Evolutionary conservation across 768 basidiomycete genomes (phyloP).

Genomic region (Tulasnella sp.): DNA sequence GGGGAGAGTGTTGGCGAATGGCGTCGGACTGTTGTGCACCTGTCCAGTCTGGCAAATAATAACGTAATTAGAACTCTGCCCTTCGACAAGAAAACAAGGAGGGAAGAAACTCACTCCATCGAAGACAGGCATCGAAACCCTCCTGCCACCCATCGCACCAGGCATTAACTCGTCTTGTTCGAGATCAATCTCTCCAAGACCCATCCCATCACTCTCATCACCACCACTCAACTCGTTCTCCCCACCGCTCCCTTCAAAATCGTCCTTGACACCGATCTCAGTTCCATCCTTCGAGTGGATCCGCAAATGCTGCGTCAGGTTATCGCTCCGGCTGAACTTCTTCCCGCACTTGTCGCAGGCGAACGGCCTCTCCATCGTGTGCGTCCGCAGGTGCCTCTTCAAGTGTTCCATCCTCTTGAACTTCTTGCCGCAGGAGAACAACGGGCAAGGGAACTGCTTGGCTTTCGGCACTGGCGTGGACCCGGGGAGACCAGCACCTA

Average conservation of each 20-base stretch:
- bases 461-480: slow-evolving; percentile 37
- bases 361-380: slow-evolving; percentile 87
- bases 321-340: slow-evolving; percentile 86
- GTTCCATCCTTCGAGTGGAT: slow-evolving; percentile 61
- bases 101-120: not conserved
- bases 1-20: not conserved
- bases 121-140: slow-evolving; percentile 23
- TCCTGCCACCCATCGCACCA: not conserved
- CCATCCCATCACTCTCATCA: slow-evolving; percentile 31
- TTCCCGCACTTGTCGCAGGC: slow-evolving; percentile 74
- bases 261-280: not conserved
- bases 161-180: not conserved
- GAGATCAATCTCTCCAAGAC: slow-evolving; percentile 27
- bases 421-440: slow-evolving; percentile 77
- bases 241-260: not conserved
- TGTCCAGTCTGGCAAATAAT: not conserved
- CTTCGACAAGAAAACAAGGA: not conserved
- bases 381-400: slow-evolving; percentile 83
- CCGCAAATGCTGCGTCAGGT: slow-evolving; percentile 82
- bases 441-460: slow-evolving; percentile 73
- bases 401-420: slow-evolving; percentile 95
- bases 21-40: not conserved
- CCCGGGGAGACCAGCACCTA: slow-evolving; percentile 30
- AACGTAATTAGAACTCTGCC: not conserved
- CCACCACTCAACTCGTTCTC: not conserved